Base-by-base conservation (phyloP, 2,329 filamentous ascomycete genomes). In the Pseudogymnoascus sp. region DNA sequence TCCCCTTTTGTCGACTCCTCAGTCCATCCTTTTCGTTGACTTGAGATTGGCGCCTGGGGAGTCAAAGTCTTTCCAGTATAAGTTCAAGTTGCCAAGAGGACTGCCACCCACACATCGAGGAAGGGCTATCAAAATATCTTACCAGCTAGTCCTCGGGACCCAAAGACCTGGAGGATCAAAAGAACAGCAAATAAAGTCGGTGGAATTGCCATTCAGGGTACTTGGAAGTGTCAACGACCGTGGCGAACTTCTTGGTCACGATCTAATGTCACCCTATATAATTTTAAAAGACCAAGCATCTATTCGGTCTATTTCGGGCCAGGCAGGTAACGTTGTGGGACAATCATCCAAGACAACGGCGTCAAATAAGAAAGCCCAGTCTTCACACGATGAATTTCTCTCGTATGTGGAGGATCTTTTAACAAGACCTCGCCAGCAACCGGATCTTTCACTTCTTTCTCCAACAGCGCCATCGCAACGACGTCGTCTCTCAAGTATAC, bases 1-100 rank as follows among this genome's bases (percentile, higher is more conserved):
- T 46, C 95, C 95, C 0, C 79, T 99, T 56, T 81, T 99, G n/a
- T 95, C 91, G 15, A 97, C 93, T 4, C 93, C 93, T 1, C 95
- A 97, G 76, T 96, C 92, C 1, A 91, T 99, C 65, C 78, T 99
- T 11, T 99, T 99, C 74, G 95, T 99, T 62, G 93, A 99, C 74
- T 79, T 99, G 63, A 87, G 89, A 69, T 82, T 99, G 21, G 88
- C 84, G 6, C 93, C 95, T 0, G 95, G 93, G 1, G 92, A 99
- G 76, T 96, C 91, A 74, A 88, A 85, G 69, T 89, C 87, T 59
- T 99, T 89, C 71, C 90, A 89, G 60, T 99, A 97, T 74, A 84
- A 86, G 1, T 97, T 97, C 74, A 88, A 84, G 50, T 78, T 99
- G 62, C 95, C 95, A 0, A 88, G 87, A 71, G 93, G 93, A 0